Evolutionary conservation across 768 basidiomycete species (phyloP), one percentile per base, ranked within the genome.

Genomic region (Gelatoporia subvermispora): DNA sequence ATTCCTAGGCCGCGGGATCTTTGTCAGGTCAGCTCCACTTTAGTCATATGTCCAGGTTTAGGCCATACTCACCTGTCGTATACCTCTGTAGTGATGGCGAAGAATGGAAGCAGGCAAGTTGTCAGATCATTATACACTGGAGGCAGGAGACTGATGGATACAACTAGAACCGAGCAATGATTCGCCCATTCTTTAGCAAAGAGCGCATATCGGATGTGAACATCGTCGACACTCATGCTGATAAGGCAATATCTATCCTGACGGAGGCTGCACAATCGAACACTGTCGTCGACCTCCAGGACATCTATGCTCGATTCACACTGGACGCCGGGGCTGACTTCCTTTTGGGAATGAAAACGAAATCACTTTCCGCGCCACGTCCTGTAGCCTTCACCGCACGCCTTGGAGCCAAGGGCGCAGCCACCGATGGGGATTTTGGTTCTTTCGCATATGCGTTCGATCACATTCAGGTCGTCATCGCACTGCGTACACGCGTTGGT

Each of bases 101-200:
- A 13, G 28, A 31, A 13, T 31, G 28, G 28, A 31, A 13, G 13
- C 28, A 31, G 28, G 28, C 28, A 7, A 31, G 28, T 31, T n/a
- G n/a, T n/a, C n/a, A n/a, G n/a, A 31, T 31, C 28, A 7, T 13
- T 31, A 31, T 31, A 7, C 28, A 31, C 28, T 13, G 13, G 28
- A 31, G 5, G 28, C 28, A 13, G 7, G 13, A 31, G 5, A 5
- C 28, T 31, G 28, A 31, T 7, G 28, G 5, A 7, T 31, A 13
- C 7, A 31, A 7, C 7, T 31, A 31, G 28, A 31, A 86, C 60
- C 78, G 84, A 8, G 57, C 72, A 3, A 82, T 88, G 69, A 81
- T 82, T 0, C 77, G 85, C 0, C 85, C 85, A 0, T 86, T 87
- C 69, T 87, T 88, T 67, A 59, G 50, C 45, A 52, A 49, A 20